These are phyloP conservation scores for Sporodiniella umbellata DNA, from an alignment of 371 early-diverging fungal species.

Conservation along the genomic window DNA sequence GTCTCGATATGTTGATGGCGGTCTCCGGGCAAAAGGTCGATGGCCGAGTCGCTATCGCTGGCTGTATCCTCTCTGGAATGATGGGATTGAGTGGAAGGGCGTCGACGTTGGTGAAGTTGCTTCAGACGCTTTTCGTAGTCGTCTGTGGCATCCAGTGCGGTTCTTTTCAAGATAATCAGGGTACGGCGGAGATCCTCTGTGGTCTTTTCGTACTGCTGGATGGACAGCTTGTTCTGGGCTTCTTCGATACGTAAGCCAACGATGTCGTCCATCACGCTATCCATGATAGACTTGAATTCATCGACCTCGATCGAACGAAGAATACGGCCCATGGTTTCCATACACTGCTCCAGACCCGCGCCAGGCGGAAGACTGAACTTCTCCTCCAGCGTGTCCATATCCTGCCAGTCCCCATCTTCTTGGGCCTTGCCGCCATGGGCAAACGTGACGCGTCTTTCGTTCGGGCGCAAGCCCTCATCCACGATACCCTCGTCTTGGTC, in stretches of 20 bases:
- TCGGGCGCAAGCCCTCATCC: slow-evolving; percentile 7
- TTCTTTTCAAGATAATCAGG: slow-evolving; percentile 70
- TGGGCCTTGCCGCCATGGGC: slow-evolving; percentile 8
- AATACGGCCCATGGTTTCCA: slow-evolving; percentile 53
- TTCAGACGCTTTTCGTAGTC: slow-evolving; percentile 74
- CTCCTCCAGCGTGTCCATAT: slow-evolving; percentile 45
- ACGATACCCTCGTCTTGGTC: slow-evolving; percentile 38
- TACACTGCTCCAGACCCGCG: slow-evolving; percentile 42
- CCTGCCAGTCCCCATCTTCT: slow-evolving; percentile 21
- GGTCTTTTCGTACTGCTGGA: slow-evolving; percentile 56
- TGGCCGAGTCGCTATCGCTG: slow-evolving; percentile 42
- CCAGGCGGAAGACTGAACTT: slow-evolving; percentile 35
- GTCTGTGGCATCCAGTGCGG: slow-evolving; percentile 66
- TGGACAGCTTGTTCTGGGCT: slow-evolving; percentile 50
- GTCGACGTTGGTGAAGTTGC: slow-evolving; percentile 1
- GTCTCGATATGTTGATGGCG: slow-evolving; percentile 37
- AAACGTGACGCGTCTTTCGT: slow-evolving; percentile 37
- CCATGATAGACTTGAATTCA: slow-evolving; percentile 64
- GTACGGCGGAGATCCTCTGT: slow-evolving; percentile 65
- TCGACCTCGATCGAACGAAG: slow-evolving; percentile 55
- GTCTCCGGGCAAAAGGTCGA: slow-evolving; percentile 38
- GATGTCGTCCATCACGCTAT: slow-evolving; percentile 72
- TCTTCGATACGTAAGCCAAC: slow-evolving; percentile 59
- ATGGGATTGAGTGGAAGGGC: slow-evolving; percentile 10
- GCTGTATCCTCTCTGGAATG: slow-evolving; percentile 19